Evolutionary conservation across 2,329 filamentous ascomycete species (phyloP), one percentile per base, ranked within the genome.

Genomic region (Phialemoniopsis sp.): DNA sequence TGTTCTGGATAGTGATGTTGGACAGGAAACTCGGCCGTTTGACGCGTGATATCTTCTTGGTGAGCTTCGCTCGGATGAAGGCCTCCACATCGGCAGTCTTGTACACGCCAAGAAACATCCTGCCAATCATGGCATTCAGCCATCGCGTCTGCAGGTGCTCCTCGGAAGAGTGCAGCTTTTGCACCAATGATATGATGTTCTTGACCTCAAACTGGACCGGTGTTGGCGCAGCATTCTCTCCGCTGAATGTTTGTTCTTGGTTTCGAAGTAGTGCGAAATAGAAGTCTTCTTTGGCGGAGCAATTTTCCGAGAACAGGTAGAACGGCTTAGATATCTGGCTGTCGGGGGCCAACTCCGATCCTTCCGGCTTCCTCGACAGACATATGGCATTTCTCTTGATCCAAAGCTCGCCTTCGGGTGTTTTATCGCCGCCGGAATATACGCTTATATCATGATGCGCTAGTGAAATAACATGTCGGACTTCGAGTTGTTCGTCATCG

Each of bases 261-360:
- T 90, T 94, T 52, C 83, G 82, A 30, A 98, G 70, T 50, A 98
- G 71, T 12, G 91, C 87, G 62, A 95, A 91, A 60, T 98, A 98
- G 63, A 98, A 97, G 58, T 98, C 93, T 62, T 98, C 93, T 61
- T 98, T 98, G 34, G 93, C 89, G 0, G 90, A 95, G 58, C 88
- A 88, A 54, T 94, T 95, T 49, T 97, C 89, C 0, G 88, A 94
- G 62, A 97, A 98, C 5, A 98, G 71, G 56, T 83, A 97, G 64
- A 96, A 97, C 0, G 93, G 89, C 50, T 87, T 90, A 7, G 87
- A 82, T 3, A 76, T 56, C 28, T 69, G 70, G 29, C 60, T 67
- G 46, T 82, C 79, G 4, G 77, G 73, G 3, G 72, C 66, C 19
- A 72, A 51, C 28, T 83, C 78, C 18, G 67, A 65, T 18, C 68